Evolutionary conservation across 306 rosid species (phyloP).

Genomic region (Trifolium pratense): DNA sequence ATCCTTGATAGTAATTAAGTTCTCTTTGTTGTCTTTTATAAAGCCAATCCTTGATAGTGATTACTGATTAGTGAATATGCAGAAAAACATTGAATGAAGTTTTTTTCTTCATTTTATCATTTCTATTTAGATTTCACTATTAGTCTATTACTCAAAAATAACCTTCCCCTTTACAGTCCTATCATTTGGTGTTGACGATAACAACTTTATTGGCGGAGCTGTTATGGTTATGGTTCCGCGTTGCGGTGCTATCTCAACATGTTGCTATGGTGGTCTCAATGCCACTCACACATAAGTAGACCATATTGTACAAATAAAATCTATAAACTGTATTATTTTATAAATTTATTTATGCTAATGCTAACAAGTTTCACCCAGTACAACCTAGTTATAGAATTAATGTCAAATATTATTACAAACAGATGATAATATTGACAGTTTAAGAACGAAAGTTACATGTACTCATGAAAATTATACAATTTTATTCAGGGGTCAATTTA

Average conservation of each 20-base stretch:
- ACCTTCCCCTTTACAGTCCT: not conserved
- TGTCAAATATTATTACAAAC: conserved; percentile 4
- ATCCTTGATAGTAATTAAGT: no score
- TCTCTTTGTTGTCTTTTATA: no score
- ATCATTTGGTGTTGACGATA: not conserved
- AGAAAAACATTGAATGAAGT: no score
- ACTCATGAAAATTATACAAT: not conserved
- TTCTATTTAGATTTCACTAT: not conserved
- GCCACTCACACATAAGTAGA: not conserved
- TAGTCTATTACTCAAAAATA: not conserved
- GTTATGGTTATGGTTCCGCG: no score
- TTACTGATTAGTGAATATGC: no score
- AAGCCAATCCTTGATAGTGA: no score
- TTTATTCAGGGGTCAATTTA: not conserved
- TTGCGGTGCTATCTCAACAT: not conserved
- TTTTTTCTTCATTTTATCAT: no score
- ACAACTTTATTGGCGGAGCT: not conserved
- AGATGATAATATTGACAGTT: not conserved
- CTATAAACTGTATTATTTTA: no score
- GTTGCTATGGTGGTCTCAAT: not conserved
- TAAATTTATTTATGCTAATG: no score
- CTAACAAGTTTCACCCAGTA: not conserved
- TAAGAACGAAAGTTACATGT: not conserved
- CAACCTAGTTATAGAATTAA: not conserved
- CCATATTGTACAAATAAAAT: not conserved